Conservation (phyloP, 148 eudicot species). For the Vaccinium myrtillus region DNA sequence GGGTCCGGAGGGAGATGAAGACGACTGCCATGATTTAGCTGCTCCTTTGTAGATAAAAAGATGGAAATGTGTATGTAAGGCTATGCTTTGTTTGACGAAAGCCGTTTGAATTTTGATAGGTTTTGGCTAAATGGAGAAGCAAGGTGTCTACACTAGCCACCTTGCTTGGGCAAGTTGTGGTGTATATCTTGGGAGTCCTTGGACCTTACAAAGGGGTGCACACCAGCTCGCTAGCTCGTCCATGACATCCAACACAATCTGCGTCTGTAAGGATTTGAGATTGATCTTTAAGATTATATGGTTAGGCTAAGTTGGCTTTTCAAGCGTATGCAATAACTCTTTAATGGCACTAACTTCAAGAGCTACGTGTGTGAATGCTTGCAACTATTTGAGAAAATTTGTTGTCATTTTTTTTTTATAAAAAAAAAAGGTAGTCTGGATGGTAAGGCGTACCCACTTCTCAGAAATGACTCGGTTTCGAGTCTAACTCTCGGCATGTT, state of each 20-base stretch:
- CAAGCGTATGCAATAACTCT: neutral
- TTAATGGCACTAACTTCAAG: too few relatives aligned
- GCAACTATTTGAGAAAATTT: neutral
- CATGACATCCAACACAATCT: too few relatives aligned
- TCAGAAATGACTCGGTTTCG: too few relatives aligned
- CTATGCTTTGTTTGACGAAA: slow-evolving; percentile 23
- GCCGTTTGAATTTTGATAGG: slow-evolving; percentile 9
- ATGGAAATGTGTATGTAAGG: slow-evolving; percentile 23
- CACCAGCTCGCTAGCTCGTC: neutral
- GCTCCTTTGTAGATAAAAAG: slow-evolving; percentile 21
- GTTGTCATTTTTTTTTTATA: neutral
- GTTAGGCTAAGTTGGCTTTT: neutral
- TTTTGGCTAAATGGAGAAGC: slow-evolving; percentile 15
- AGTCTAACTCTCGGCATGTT: too few relatives aligned
- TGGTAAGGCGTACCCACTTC: too few relatives aligned
- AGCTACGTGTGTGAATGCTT: too few relatives aligned
- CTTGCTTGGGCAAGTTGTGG: neutral
- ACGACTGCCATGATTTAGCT: slow-evolving; percentile 19
- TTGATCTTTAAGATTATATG: too few relatives aligned
- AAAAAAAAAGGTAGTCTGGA: neutral
- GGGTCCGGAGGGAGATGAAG: slow-evolving; percentile 15
- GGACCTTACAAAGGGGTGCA: neutral
- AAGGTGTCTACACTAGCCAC: slow-evolving; percentile 12
- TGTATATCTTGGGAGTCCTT: neutral
- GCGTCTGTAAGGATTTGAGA: too few relatives aligned